phyloP scores from a whole-genome alignment of 768 basidiomycete genomes.

The Auriculariales sp. region DNA sequence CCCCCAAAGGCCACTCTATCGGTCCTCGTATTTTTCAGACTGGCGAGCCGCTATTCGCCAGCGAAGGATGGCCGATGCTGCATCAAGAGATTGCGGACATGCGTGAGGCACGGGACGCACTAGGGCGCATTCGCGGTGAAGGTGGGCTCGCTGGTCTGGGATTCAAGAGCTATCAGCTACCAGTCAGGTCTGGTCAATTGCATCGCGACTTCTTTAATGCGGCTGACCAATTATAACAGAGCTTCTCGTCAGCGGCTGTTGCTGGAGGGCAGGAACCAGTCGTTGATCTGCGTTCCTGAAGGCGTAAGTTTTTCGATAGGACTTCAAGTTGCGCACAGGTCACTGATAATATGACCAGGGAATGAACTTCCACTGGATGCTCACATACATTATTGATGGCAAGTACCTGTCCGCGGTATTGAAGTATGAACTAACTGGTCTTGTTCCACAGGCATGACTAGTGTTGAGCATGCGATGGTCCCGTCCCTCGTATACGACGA shows the following conservation, averaged over 20 bases:
- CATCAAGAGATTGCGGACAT: slow-evolving; percentile 53
- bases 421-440: not conserved
- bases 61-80: slow-evolving; percentile 20
- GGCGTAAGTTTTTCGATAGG: slow-evolving; percentile 24
- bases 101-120: slow-evolving; percentile 48
- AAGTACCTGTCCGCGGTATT: slow-evolving; percentile 6
- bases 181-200: slow-evolving; percentile 30
- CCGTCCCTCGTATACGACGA: slow-evolving; percentile 54
- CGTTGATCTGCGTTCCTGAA: slow-evolving; percentile 62
- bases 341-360: slow-evolving; percentile 21
- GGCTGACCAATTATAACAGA: slow-evolving; percentile 16
- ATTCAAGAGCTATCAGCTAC: slow-evolving; percentile 70
- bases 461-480: slow-evolving; percentile 57
- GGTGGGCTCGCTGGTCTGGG: slow-evolving; percentile 57
- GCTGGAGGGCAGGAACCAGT: slow-evolving; percentile 41
- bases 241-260: slow-evolving; percentile 57
- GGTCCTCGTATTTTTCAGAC: slow-evolving; percentile 64
- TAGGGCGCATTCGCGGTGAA: slow-evolving; percentile 55
- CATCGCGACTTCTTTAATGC: not conserved
- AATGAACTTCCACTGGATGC: slow-evolving; percentile 70
- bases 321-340: not conserved
- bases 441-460: slow-evolving; percentile 46
- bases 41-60: slow-evolving; percentile 51
- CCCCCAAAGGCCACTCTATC: slow-evolving; percentile 47
- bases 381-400: slow-evolving; percentile 67